phyloP scores from a whole-genome alignment of 257 asterid genomes.

The Mitragyna speciosa region DNA sequence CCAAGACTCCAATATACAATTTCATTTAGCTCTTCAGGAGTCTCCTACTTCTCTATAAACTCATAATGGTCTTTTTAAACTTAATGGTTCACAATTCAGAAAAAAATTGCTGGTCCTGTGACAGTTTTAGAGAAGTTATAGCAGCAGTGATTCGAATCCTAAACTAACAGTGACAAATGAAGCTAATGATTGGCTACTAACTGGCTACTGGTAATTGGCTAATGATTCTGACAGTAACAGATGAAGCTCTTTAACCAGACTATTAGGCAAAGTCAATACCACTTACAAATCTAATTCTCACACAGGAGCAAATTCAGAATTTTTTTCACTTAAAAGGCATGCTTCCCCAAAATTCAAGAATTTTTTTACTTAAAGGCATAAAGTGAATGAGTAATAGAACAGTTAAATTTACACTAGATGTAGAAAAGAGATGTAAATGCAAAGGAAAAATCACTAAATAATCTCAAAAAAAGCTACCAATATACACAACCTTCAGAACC shows the following conservation, averaged over 20 bases:
- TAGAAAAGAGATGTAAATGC: neutral
- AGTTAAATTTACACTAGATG: neutral
- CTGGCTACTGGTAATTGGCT: neutral
- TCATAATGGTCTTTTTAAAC: neutral
- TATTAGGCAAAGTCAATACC: neutral
- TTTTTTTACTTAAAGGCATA: neutral
- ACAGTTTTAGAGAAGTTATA: neutral
- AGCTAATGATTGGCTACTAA: neutral
- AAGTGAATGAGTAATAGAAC: neutral
- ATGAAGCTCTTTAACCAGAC: neutral
- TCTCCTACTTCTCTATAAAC: neutral
- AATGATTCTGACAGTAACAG: neutral
- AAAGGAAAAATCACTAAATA: neutral
- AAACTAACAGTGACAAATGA: neutral
- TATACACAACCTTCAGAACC: constrained; percentile 13
- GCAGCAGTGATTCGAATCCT: neutral
- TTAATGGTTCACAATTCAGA: neutral
- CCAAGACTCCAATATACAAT: neutral
- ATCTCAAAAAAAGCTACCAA: constrained; percentile 7
- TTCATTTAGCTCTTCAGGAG: neutral
- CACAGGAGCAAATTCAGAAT: constrained; percentile 1
- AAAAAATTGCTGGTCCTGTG: neutral
- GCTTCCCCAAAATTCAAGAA: neutral
- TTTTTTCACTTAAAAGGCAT: neutral
- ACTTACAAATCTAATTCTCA: neutral